Conservation (phyloP, 2,329 filamentous ascomycete genomes). For the Monilinia fructigena region DNA sequence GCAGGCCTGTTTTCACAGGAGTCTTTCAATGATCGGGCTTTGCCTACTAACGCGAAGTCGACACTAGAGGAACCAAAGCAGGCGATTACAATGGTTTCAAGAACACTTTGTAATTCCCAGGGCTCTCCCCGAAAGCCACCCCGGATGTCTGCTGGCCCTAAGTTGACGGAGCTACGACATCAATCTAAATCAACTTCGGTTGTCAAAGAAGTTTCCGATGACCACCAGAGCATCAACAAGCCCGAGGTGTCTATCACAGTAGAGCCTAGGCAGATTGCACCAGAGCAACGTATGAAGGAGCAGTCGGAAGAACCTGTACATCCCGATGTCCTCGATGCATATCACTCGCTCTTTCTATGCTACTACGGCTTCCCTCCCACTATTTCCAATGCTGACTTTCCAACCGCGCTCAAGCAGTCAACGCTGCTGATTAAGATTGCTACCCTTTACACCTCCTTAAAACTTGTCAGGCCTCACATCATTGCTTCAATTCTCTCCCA, state of each 20-base stretch:
- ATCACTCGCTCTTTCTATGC: slow-evolving; percentile 30
- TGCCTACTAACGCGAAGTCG: neutral
- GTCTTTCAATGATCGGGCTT: neutral
- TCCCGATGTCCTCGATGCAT: slow-evolving; percentile 17
- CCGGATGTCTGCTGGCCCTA: neutral
- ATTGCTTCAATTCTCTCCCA: slow-evolving; percentile 24
- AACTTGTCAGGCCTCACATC: slow-evolving; percentile 24
- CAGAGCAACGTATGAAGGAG: too few species aligned
- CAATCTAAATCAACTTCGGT: too few species aligned
- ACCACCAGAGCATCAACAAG: neutral
- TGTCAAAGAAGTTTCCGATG: neutral
- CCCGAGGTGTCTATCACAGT: neutral
- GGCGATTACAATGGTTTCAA: too few species aligned
- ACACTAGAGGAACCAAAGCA: neutral
- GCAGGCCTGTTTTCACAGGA: neutral
- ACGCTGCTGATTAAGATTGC: slow-evolving; percentile 25
- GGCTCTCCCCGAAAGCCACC: neutral
- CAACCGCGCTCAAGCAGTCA: slow-evolving; percentile 26
- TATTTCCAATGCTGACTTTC: slow-evolving; percentile 25
- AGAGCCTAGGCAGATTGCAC: neutral
- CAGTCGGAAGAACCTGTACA: neutral
- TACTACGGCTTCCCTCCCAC: slow-evolving; percentile 24
- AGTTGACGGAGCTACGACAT: neutral
- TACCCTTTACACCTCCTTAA: slow-evolving; percentile 19
- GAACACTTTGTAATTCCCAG: neutral